phyloP scores from a whole-genome alignment of 768 basidiomycete species.

The Kwoniella bestiolae region DNA sequence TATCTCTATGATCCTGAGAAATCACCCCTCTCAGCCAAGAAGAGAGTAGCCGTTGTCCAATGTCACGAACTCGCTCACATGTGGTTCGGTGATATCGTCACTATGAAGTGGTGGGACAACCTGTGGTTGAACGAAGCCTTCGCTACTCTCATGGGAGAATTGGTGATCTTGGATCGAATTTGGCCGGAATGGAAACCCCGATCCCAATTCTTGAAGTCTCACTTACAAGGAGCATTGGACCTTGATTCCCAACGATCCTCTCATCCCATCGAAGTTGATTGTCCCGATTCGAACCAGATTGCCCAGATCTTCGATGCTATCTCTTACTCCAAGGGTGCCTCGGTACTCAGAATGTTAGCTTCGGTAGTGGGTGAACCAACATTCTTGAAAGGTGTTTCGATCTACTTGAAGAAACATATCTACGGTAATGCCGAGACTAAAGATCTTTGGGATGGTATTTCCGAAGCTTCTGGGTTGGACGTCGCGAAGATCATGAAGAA shows the following conservation, averaged over 20 bases:
- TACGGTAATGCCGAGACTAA: constrained; percentile 82
- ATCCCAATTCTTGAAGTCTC: constrained; percentile 76
- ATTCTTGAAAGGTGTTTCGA: constrained; percentile 85
- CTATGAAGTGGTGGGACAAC: constrained; percentile 68
- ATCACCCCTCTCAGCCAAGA: constrained; percentile 73
- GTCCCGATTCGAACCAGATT: constrained; percentile 82
- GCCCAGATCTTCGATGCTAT: constrained; percentile 88
- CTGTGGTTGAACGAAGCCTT: constrained; percentile 66
- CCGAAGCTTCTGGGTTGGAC: constrained; percentile 71
- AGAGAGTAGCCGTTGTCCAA: constrained; percentile 75
- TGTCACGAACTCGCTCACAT: constrained; percentile 68
- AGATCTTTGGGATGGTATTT: constrained; percentile 86
- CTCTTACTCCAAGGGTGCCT: constrained; percentile 71
- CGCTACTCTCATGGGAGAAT: constrained; percentile 87
- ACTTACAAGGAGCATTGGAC: constrained; percentile 74
- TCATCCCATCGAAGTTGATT: constrained; percentile 90
- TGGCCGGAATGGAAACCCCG: constrained; percentile 83
- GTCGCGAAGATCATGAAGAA: constrained; percentile 82
- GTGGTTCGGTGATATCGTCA: constrained; percentile 90
- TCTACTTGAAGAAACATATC: constrained; percentile 86
- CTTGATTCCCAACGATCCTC: constrained; percentile 85
- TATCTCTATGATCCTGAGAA: constrained; percentile 79
- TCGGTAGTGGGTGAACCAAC: constrained; percentile 84
- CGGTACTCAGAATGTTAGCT: constrained; percentile 91
- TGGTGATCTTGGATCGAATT: constrained; percentile 72